Evolutionary conservation across 1,284 basidiomycete species (phyloP).

Genomic region (Boletus smithii): DNA sequence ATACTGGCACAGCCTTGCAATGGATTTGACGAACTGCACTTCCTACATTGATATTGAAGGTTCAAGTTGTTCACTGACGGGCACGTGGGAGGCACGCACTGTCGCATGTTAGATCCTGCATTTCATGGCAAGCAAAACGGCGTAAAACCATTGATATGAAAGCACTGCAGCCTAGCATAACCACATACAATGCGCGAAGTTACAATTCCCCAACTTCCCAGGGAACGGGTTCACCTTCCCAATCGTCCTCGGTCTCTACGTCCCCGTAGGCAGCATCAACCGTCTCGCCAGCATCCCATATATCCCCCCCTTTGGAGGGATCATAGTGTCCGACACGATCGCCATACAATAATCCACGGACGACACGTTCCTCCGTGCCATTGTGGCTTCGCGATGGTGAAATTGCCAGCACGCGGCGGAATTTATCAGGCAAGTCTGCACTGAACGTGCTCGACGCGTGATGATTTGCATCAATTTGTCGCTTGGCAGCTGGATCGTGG

Average conservation of each 20-base stretch:
- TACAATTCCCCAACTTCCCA: constrained; percentile 75
- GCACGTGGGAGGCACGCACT: constrained; percentile 36
- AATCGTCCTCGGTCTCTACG: constrained; percentile 64
- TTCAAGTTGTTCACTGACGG: not conserved
- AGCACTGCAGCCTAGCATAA: constrained; percentile 30
- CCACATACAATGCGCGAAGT: constrained; percentile 26
- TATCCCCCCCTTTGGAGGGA: constrained; percentile 59
- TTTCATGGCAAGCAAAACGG: constrained; percentile 21
- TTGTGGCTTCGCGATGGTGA: constrained; percentile 43
- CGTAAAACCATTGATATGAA: constrained; percentile 34
- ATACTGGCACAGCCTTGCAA: constrained; percentile 5
- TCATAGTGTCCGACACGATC: constrained; percentile 55
- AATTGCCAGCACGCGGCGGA: constrained; percentile 60
- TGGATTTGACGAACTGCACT: constrained; percentile 5
- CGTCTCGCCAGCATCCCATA: constrained; percentile 74
- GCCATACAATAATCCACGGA: constrained; percentile 59
- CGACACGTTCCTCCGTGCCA: constrained; percentile 51
- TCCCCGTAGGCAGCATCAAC: constrained; percentile 34
- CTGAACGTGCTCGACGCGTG: constrained; percentile 40
- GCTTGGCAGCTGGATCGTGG: constrained; percentile 29
- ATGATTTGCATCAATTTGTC: constrained; percentile 27
- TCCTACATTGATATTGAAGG: not conserved
- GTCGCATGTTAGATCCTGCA: constrained; percentile 23
- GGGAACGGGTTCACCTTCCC: constrained; percentile 76
- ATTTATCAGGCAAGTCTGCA: constrained; percentile 62